Base-by-base conservation (phyloP, 2,329 filamentous ascomycete genomes). In the Pseudopyricularia javanii region DNA sequence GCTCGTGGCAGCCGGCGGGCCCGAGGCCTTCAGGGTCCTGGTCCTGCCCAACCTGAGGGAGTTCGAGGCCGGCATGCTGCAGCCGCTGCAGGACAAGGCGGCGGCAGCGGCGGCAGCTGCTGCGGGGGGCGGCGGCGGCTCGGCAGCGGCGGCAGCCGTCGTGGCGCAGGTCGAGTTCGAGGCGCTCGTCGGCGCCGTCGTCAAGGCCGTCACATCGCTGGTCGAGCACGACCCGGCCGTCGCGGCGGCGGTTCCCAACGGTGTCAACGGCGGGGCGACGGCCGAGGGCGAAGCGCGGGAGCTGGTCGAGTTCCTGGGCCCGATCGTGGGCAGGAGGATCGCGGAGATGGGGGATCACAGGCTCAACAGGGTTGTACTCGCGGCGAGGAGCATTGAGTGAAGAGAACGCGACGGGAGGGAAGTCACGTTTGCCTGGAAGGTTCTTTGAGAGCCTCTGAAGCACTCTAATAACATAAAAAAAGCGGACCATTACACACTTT, bases 1-100 rank as follows among this genome's bases (percentile, higher is more conserved):
- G 1, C 73, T 98, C 3, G 76, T 85, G 2, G 82, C 85, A 1
- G 84, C 94, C 24, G 89, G 90, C 26, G 90, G 78, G 0, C 70
- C 75, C 22, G 78, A 81, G 61, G 75, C 76, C 7, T 73, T 82
- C 34, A 74, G 78, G 12, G 70, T 82, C 2, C 66, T 82, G 32
- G 70, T 80, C 12, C 65, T 82, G 33, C 74, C 75, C 17, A 79
- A 79, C 59, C 68, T 82, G 47, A 75, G 75, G 59, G 68, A 68
- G 14, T 77, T 81, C 52, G 78, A 80, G 59, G 60, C 68, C 0
- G 69, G 68, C 7, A 77, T 82, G 54, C 68, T 82, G 49, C 69
- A 73, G 55, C 77, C 76, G 5, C 64, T 82, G 43, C 73, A 79
- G 37, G 76, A 72, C 60, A 69, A 70, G 14, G 76, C 76, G 32